A percentile compares a stretch with the other conserved stretches of the same genome.
These are phyloP conservation scores for Geranomyces variabilis DNA, from an alignment of 192 early-diverging fungal species.

Conservation along the genomic window DNA sequence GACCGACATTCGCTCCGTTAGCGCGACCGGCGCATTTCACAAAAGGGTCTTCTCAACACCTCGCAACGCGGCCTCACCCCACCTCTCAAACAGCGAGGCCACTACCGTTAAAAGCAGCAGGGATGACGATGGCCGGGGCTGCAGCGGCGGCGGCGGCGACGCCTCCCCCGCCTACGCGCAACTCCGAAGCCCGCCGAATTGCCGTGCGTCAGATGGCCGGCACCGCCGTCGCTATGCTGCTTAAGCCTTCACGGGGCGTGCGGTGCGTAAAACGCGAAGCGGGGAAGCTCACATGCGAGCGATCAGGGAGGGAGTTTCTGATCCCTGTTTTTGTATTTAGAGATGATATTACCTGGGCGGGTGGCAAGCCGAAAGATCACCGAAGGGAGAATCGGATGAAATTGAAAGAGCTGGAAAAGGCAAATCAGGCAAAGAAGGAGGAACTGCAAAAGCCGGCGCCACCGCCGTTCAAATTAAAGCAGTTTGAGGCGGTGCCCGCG, in stretches of 20 bases:
- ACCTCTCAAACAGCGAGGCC: too few relatives aligned
- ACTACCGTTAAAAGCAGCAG: too few relatives aligned
- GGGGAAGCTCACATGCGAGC: too few relatives aligned
- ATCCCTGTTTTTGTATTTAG: conserved; percentile 21
- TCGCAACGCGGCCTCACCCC: too few relatives aligned
- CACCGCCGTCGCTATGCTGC: conserved; percentile 51
- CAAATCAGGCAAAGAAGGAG: conserved; percentile 36
- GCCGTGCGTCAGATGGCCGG: conserved; percentile 54
- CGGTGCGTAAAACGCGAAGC: too few relatives aligned
- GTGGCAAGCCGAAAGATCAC: conserved; percentile 59
- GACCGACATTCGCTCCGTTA: too few relatives aligned
- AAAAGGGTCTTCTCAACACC: too few relatives aligned
- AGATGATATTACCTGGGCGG: conserved; percentile 54
- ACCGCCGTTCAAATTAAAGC: conserved; percentile 53
- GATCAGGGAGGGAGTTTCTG: not conserved
- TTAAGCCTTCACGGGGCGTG: conserved; percentile 53
- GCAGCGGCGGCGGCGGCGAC: too few relatives aligned
- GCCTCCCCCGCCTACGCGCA: too few relatives aligned
- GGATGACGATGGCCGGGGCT: too few relatives aligned
- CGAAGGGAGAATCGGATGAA: conserved; percentile 44
- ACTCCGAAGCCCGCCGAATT: conserved; percentile 47
- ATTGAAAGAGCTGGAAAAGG: conserved; percentile 43
- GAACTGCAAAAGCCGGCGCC: conserved; percentile 41
- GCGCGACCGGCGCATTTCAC: too few relatives aligned
- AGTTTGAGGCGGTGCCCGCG: conserved; percentile 49